A percentile compares a stretch with the other conserved stretches of the same genome.
Evolutionary conservation across 129 eudicot genomes (phyloP).

Genomic region (Gnaphalium uliginosum): DNA sequence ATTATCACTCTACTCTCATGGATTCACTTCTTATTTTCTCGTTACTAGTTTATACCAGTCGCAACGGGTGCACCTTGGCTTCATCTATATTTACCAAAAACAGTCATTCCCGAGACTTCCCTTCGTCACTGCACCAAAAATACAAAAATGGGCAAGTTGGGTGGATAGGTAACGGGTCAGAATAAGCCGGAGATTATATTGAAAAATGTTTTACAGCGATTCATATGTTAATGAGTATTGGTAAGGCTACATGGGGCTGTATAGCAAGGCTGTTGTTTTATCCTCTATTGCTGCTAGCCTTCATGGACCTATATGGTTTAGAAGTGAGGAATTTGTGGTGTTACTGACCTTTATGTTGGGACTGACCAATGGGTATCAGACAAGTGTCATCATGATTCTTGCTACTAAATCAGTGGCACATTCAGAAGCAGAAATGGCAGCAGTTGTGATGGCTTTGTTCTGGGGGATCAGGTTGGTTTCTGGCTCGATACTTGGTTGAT

Average conservation of each 20-base stretch:
- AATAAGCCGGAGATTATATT: conserved; percentile 31
- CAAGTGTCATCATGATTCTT: conserved; percentile 68
- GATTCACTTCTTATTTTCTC: too few relatives aligned
- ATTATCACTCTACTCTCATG: too few relatives aligned
- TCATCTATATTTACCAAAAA: too few relatives aligned
- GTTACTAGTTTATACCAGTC: too few relatives aligned
- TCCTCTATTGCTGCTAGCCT: conserved; percentile 57
- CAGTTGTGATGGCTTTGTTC: too few relatives aligned
- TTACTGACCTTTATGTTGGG: conserved; percentile 62
- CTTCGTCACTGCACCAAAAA: too few relatives aligned
- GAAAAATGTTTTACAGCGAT: conserved; percentile 56
- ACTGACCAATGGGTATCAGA: conserved; percentile 62
- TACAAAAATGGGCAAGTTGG: too few relatives aligned
- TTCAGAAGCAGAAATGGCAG: conserved; percentile 50
- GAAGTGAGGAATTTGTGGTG: conserved; percentile 46
- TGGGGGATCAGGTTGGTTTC: too few relatives aligned
- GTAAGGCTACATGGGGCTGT: conserved; percentile 65
- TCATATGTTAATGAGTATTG: conserved; percentile 29
- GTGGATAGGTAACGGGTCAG: too few relatives aligned
- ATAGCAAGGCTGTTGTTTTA: conserved; percentile 54
- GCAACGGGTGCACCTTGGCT: too few relatives aligned
- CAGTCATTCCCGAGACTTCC: too few relatives aligned
- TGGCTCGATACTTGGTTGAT: too few relatives aligned
- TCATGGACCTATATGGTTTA: conserved; percentile 66
- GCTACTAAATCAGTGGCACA: conserved; percentile 58